Evolutionary conservation across 2,329 filamentous ascomycete species (phyloP), one percentile per base, ranked within the genome.

Genomic region (Xylaria sp.): DNA sequence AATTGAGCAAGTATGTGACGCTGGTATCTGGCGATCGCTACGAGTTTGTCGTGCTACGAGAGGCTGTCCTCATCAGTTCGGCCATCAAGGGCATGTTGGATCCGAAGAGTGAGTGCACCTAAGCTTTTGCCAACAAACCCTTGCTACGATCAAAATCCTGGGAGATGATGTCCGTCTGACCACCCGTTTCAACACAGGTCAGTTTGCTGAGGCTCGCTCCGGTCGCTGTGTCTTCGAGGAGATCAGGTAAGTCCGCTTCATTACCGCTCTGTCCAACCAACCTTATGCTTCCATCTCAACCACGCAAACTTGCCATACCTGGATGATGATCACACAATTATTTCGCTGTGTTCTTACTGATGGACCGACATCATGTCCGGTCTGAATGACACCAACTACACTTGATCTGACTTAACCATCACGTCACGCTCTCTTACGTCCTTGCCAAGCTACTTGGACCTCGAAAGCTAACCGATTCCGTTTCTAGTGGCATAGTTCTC

Each of bases 81-180:
- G 87, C 90, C 67, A 91, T 95, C 81, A 91, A 89, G 81, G 86
- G 89, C 78, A 93, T 93, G 87, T 82, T 95, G 68, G 90, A 93
- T 75, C 87, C 89, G 17, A 85, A 86, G 74, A 91, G 90, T 90
- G 79, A 74, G 83, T 65, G 31, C 57, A 56, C 46, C n/a, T 40
- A n/a, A 2, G 6, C 74, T 76, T 20, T 58, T 5, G 20, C 26
- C n/a, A 42, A 58, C 20, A 28, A 58, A 26, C 10, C 53, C 23
- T 49, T 15, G 51, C 17, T 20, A 56, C n/a, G 4, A 23, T 36
- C 15, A 23, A 23, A 13, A 20, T 56, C 70, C 17, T 3, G 40
- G 9, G 59, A 54, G 42, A 48, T 36, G 28, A 48, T 36, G 9
- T 15, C n/a, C 13, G 59, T 70, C 66, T 64, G 63, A 66, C 63